Evolutionary conservation across 345 rosid species (phyloP).

Genomic region (Sisymbrium irio): DNA sequence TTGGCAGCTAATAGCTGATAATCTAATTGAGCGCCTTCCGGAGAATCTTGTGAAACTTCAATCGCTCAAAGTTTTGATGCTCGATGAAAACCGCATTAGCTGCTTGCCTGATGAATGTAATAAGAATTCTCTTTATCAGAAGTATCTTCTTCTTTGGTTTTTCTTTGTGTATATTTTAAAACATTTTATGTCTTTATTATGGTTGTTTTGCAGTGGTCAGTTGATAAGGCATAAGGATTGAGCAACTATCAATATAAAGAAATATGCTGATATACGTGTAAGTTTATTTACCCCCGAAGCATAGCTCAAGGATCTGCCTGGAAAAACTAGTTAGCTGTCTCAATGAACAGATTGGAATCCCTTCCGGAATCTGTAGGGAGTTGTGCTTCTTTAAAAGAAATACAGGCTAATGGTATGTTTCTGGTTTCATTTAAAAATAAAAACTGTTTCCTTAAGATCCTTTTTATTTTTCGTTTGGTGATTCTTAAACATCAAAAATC

Average conservation of each 20-base stretch:
- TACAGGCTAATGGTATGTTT: constrained; percentile 79
- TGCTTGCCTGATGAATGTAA: constrained; percentile 96
- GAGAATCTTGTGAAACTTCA: constrained; percentile 84
- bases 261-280: constrained; percentile 59
- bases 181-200: not conserved
- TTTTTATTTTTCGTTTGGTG: not conserved
- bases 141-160: not conserved
- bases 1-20: constrained; percentile 69
- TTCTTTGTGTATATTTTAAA: not conserved
- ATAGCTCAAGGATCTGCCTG: constrained; percentile 5
- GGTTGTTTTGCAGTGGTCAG: constrained; percentile 63
- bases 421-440: not conserved
- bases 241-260: constrained; percentile 68
- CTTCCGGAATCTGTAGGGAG: constrained; percentile 96
- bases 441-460: not conserved
- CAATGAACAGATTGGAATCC: constrained; percentile 76
- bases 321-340: constrained; percentile 8
- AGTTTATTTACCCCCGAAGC: constrained; percentile 1
- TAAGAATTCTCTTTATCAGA: constrained; percentile 31
- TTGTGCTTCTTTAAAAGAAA: constrained; percentile 89
- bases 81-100: constrained; percentile 72
- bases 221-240: constrained; percentile 90
- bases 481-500: not conserved
- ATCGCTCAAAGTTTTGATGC: constrained; percentile 74
- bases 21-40: constrained; percentile 68